Conservation (phyloP, 148 eudicot species). For the Rhododendron molle region DNA sequence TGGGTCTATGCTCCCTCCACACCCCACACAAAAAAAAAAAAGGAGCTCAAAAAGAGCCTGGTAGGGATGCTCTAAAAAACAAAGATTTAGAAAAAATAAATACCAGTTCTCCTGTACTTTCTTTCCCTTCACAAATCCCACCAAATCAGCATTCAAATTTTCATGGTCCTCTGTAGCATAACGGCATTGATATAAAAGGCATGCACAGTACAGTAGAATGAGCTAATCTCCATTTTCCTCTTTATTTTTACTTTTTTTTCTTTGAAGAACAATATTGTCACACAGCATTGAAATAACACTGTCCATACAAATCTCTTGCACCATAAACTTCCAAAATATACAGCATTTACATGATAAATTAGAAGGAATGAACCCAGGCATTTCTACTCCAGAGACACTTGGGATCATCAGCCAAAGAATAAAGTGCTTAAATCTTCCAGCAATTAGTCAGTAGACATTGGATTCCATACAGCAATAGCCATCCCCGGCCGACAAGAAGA, state of each 20-base stretch:
- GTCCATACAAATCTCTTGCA: slow-evolving; percentile 29
- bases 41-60: too few species aligned
- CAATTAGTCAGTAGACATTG: slow-evolving; percentile 12
- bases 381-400: slow-evolving; percentile 3
- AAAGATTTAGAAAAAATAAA: too few species aligned
- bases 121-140: not conserved
- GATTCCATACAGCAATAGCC: slow-evolving; percentile 18
- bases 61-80: not conserved
- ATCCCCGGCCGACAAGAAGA: not conserved
- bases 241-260: slow-evolving; percentile 21
- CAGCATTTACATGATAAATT: slow-evolving; percentile 59
- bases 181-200: not conserved
- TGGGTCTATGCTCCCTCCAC: too few species aligned
- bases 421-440: not conserved
- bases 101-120: not conserved
- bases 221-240: slow-evolving; percentile 16
- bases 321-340: slow-evolving; percentile 39
- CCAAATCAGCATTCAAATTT: not conserved
- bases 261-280: slow-evolving; percentile 34
- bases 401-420: slow-evolving; percentile 13
- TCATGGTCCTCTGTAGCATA: not conserved
- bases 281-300: slow-evolving; percentile 36
- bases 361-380: slow-evolving; percentile 31
- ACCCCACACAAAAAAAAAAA: too few species aligned
- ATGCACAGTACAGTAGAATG: slow-evolving; percentile 3